phyloP scores from a whole-genome alignment of 371 early-diverging fungal genomes.

The Lichtheimia ramosa region DNA sequence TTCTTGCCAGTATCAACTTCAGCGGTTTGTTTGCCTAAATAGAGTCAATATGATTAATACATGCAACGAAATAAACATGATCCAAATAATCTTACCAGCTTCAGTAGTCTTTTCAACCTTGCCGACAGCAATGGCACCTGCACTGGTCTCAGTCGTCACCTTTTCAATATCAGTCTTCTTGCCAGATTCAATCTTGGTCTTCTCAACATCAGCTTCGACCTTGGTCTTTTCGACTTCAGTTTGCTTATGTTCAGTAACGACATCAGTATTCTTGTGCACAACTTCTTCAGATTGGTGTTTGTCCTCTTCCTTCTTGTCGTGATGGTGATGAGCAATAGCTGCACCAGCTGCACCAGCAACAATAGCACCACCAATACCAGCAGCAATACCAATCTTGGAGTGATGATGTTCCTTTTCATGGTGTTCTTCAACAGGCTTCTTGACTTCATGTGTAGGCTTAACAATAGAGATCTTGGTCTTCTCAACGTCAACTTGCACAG shows the following conservation, averaged over 20 bases:
- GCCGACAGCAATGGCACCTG: background rate
- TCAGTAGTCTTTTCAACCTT: background rate
- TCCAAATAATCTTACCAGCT: background rate
- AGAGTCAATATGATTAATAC: too few species aligned
- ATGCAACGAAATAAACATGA: background rate
- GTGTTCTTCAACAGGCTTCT: background rate
- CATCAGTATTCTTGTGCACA: background rate
- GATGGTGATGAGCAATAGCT: background rate
- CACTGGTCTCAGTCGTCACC: background rate
- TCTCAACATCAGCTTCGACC: background rate
- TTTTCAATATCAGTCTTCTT: background rate
- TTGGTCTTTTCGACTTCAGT: background rate
- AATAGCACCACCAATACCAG: background rate
- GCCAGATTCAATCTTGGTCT: background rate
- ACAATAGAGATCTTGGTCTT: background rate
- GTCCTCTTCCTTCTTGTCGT: background rate
- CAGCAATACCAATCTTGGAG: background rate
- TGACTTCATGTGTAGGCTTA: too few species aligned
- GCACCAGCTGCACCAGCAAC: background rate
- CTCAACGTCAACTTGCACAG: conserved; percentile 3
- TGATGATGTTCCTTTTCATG: background rate
- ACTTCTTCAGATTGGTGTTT: background rate
- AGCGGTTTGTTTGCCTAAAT: background rate
- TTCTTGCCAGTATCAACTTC: conserved; percentile 20
- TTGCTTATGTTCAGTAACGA: background rate